phyloP scores from a whole-genome alignment of 345 rosid genomes.

The Kandelia obovata region DNA sequence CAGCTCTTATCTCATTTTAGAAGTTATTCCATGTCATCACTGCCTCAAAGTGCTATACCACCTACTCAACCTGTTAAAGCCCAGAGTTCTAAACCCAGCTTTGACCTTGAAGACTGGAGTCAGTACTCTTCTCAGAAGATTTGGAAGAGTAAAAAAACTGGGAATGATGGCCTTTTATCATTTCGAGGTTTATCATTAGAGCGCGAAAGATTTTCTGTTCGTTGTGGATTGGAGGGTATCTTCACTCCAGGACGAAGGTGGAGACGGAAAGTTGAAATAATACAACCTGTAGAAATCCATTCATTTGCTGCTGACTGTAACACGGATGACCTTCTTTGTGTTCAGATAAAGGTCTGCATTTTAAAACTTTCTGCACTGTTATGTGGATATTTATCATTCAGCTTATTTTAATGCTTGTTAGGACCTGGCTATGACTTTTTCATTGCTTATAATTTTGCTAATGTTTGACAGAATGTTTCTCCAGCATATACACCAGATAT shows the following conservation, averaged over 20 bases:
- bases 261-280: conserved; percentile 84
- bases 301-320: conserved; percentile 86
- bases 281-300: conserved; percentile 85
- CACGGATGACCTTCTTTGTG: conserved; percentile 89
- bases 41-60: conserved; percentile 70
- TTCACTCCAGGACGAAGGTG: conserved; percentile 90
- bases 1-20: conserved; percentile 88
- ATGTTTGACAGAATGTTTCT: conserved; percentile 71
- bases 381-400: background rate
- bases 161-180: conserved; percentile 67
- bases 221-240: conserved; percentile 94
- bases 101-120: conserved; percentile 79
- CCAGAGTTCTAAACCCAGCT: conserved; percentile 69
- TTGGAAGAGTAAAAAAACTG: conserved; percentile 40
- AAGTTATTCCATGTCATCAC: conserved; percentile 96
- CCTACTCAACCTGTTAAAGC: conserved; percentile 51
- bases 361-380: background rate
- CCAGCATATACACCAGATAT: conserved; percentile 67
- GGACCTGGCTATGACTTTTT: conserved; percentile 1
- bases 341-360: conserved; percentile 82
- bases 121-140: conserved; percentile 52
- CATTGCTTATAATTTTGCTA: conserved; percentile 2
- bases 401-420: conserved; percentile 2
- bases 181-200: conserved; percentile 86
- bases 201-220: conserved; percentile 82